Evolutionary conservation across 306 rosid genomes (phyloP), one percentile per base, ranked within the genome.

Genomic region (Mimosa pudica): DNA sequence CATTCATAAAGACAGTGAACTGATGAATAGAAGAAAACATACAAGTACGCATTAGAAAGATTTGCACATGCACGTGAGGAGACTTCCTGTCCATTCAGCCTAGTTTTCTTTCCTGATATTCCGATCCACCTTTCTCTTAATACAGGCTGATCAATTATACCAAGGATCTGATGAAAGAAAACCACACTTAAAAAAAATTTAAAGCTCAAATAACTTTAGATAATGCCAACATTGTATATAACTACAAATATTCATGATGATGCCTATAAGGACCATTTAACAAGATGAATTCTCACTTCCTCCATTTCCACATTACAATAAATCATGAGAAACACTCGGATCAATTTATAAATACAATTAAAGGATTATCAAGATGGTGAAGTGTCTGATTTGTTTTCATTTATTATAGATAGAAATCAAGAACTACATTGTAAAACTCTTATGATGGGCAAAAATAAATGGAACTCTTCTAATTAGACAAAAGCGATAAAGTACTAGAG

Each of bases 51-150:
- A 77, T 88, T 88, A 75, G 93, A 86, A 67, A 95, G 90, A 70
- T 86, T 82, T 6, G 87, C 74, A 68, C 98, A 92, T 57, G 80
- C 24, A 58, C 98, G 95, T 32, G 98, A 89, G 24, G 92, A 92
- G 76, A 91, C 89, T 77, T 80, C 90, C 82, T 87, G 82, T 71
- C 98, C 96, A 14, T 92, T 95, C 71, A 92, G 75, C n/a, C 86
- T 91, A 82, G 98, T 91, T 85, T 71, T 83, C 82, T 90, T 86
- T 75, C 98, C 98, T 77, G 85, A 79, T 57, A 92, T 73, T 60
- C 98, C 98, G 60, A 91, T 82, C 98, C 98, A 95, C 85, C 98
- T 92, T 82, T 95, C 98, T 83, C 76, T 85, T 82, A 95, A 84
- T 63, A 95, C 80, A 35, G 98, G 98, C 83, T 95, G 98, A 88